Percentiles rank a stretch among this genome's conserved stretches.
phyloP scores from a whole-genome alignment of 805 yeast species.

The Lachancea dasiensis region DNA sequence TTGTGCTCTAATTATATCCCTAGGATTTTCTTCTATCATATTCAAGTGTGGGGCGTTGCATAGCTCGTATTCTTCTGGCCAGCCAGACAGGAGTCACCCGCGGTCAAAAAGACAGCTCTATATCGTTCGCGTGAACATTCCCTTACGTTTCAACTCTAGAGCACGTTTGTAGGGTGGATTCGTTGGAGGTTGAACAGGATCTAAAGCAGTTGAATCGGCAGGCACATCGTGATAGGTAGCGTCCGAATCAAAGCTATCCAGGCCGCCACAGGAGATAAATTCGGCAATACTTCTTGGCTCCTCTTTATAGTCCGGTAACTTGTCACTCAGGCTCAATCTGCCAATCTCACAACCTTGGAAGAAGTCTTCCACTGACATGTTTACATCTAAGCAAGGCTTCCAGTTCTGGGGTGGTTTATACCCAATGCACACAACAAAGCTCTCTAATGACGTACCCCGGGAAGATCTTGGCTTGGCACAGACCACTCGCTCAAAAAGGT shows the following conservation, averaged over 20 bases:
- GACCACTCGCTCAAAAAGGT: conserved; percentile 74
- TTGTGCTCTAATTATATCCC: no score
- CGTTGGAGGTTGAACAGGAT: conserved; percentile 93
- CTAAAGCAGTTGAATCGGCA: conserved; percentile 46
- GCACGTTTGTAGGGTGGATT: conserved; percentile 97
- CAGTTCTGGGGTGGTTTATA: conserved; percentile 80
- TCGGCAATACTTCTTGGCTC: conserved; percentile 79
- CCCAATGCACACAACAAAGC: conserved; percentile 88
- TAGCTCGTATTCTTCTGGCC: conserved; percentile 4
- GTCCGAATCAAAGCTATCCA: conserved; percentile 84
- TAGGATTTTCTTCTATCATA: no score
- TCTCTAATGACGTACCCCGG: conserved; percentile 89
- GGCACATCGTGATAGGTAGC: conserved; percentile 64
- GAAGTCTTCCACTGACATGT: conserved; percentile 71
- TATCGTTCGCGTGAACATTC: conserved; percentile 40
- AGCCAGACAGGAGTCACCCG: not conserved
- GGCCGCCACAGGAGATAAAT: conserved; percentile 94
- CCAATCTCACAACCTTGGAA: conserved; percentile 61
- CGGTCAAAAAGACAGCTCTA: no score
- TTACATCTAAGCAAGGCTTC: conserved; percentile 59
- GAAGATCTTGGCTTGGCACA: conserved; percentile 97
- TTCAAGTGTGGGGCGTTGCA: not conserved
- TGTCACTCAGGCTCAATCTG: conserved; percentile 25
- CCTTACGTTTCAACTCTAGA: conserved; percentile 75
- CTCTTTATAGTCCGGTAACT: conserved; percentile 37